Conservation (phyloP, 31 red algal genomes). For the Odonthalia washingtoniensis region DNA sequence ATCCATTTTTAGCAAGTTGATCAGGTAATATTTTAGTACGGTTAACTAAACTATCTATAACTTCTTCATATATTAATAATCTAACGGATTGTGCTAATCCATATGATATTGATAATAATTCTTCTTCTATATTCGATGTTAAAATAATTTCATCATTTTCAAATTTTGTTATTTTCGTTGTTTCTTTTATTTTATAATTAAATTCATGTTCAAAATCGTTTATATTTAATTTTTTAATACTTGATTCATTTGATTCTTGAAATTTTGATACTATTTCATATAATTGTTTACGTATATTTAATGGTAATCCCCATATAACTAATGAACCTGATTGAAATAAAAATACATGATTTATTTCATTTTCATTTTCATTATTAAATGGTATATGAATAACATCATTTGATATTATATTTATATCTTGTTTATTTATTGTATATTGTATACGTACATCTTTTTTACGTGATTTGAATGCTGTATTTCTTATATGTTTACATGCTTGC, state of each 20-base stretch:
- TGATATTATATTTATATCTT: slow-evolving; percentile 21
- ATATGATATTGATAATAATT: slow-evolving; percentile 90
- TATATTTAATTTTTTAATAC: slow-evolving; percentile 35
- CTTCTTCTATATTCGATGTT: slow-evolving; percentile 41
- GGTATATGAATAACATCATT: slow-evolving; percentile 47
- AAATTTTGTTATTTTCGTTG: slow-evolving; percentile 40
- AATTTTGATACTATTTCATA: slow-evolving; percentile 40
- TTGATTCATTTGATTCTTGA: slow-evolving; percentile 21
- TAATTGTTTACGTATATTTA: slow-evolving; percentile 58
- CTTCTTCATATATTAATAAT: slow-evolving; percentile 84
- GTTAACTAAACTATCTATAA: slow-evolving; percentile 82
- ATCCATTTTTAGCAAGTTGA: slow-evolving; percentile 80
- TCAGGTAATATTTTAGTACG: slow-evolving; percentile 82
- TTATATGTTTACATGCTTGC: slow-evolving; percentile 27
- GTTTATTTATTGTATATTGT: slow-evolving; percentile 5
- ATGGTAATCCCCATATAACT: slow-evolving; percentile 93
- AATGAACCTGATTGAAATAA: slow-evolving; percentile 89
- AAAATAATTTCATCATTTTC: slow-evolving; percentile 85
- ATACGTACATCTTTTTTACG: not conserved
- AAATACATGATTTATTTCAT: slow-evolving; percentile 71
- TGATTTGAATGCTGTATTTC: slow-evolving; percentile 1
- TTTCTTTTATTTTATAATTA: slow-evolving; percentile 52
- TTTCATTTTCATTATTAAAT: slow-evolving; percentile 1
- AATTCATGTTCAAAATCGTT: slow-evolving; percentile 99
- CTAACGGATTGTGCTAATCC: slow-evolving; percentile 95